Percentiles rank a stretch among this genome's conserved stretches.
These are phyloP conservation scores for Heterobasidion parviporum DNA, from an alignment of 1,284 basidiomycete genomes.

Conservation along the genomic window DNA sequence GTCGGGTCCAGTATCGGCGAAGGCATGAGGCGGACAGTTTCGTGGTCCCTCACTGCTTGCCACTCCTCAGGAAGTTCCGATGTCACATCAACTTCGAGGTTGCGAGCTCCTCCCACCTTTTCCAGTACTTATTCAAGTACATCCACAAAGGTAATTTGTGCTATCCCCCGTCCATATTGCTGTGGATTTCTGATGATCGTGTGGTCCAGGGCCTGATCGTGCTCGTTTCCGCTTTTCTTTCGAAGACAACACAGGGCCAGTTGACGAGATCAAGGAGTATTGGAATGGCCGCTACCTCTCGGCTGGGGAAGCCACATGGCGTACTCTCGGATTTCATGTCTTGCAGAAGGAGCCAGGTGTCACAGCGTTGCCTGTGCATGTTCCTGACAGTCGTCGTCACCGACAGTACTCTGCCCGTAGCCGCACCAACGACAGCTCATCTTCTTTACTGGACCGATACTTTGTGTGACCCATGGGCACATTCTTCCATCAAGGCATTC, in stretches of 20 bases:
- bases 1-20: slow-evolving; percentile 19
- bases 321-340: slow-evolving; percentile 25
- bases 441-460: slow-evolving; percentile 21
- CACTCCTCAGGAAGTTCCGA: slow-evolving; percentile 17
- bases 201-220: background rate
- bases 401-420: slow-evolving; percentile 13
- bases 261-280: slow-evolving; percentile 27
- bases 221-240: background rate
- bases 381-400: slow-evolving; percentile 8
- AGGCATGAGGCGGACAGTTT: slow-evolving; percentile 16
- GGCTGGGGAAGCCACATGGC: slow-evolving; percentile 26
- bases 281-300: slow-evolving; percentile 25
- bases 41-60: slow-evolving; percentile 25
- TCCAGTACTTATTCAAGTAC: slow-evolving; percentile 33
- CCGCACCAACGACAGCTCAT: slow-evolving; percentile 5
- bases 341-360: slow-evolving; percentile 24
- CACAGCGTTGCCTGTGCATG: slow-evolving; percentile 22
- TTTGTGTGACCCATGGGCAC: slow-evolving; percentile 17
- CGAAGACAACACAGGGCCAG: background rate
- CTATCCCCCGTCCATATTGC: too few species aligned
- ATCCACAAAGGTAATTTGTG: slow-evolving; percentile 34
- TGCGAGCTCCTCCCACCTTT: slow-evolving; percentile 21
- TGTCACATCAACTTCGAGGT: slow-evolving; percentile 32
- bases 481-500: slow-evolving; percentile 4
- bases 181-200: background rate